phyloP scores from a whole-genome alignment of 2,329 filamentous ascomycete species.

The Verticillium tricorpus region DNA sequence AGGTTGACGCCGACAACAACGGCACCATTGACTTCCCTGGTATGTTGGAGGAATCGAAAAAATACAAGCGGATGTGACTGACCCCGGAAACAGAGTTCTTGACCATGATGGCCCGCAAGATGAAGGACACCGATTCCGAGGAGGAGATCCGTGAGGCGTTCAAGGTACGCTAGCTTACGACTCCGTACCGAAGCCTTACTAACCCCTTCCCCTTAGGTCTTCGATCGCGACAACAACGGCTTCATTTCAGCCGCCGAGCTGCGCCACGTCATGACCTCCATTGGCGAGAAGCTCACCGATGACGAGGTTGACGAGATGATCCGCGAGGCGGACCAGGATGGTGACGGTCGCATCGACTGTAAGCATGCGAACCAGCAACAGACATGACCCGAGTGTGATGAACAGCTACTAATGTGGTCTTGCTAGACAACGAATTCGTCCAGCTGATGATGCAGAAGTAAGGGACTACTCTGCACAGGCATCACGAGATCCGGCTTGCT shows the following conservation, averaged over 20 bases:
- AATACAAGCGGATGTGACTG: slow-evolving; percentile 13
- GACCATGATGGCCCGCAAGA: slow-evolving; percentile 92
- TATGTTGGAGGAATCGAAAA: slow-evolving; percentile 37
- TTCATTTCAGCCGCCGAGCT: slow-evolving; percentile 87
- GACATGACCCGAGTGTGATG: not conserved
- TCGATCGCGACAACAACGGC: slow-evolving; percentile 87
- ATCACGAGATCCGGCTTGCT: not conserved
- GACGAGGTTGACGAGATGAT: slow-evolving; percentile 94
- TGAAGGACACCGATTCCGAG: slow-evolving; percentile 90
- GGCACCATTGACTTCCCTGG: slow-evolving; percentile 89
- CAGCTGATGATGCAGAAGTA: slow-evolving; percentile 97
- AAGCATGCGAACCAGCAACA: slow-evolving; percentile 26
- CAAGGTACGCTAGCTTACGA: slow-evolving; percentile 55
- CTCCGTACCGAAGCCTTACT: slow-evolving; percentile 12
- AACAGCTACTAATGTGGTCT: not conserved
- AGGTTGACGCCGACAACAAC: slow-evolving; percentile 89
- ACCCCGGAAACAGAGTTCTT: slow-evolving; percentile 64
- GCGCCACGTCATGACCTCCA: slow-evolving; percentile 88
- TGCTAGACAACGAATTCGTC: slow-evolving; percentile 81
- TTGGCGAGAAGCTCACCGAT: slow-evolving; percentile 86
- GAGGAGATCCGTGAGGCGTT: slow-evolving; percentile 88
- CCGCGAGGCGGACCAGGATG: slow-evolving; percentile 83
- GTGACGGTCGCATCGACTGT: slow-evolving; percentile 87
- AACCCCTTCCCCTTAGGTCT: slow-evolving; percentile 44
- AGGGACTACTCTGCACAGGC: slow-evolving; percentile 15